These are phyloP conservation scores for Xylogone sp. DNA, from an alignment of 2,329 filamentous ascomycete species.

Conservation along the genomic window DNA sequence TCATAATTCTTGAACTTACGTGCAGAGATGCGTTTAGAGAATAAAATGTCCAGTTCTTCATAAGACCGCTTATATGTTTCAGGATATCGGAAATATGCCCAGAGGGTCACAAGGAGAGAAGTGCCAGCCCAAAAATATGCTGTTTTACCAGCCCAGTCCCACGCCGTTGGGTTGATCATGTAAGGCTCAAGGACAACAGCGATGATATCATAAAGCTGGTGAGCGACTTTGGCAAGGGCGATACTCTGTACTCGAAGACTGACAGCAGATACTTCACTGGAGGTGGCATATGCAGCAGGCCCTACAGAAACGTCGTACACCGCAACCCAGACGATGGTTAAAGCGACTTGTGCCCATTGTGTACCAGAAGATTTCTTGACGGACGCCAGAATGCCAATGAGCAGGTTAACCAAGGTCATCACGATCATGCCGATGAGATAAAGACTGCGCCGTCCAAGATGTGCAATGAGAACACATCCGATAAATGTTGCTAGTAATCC, in stretches of 20 bases:
- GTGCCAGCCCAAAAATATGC: slow-evolving; percentile 5
- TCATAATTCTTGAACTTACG: slow-evolving; percentile 4
- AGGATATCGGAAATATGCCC: slow-evolving; percentile 26
- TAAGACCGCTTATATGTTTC: slow-evolving; percentile 18
- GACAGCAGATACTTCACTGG: slow-evolving; percentile 70
- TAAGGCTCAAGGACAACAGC: slow-evolving; percentile 70
- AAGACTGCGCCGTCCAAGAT: slow-evolving; percentile 3
- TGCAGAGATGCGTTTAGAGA: slow-evolving; percentile 3
- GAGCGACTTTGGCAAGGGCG: slow-evolving; percentile 70
- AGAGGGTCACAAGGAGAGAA: slow-evolving; percentile 2
- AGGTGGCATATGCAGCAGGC: slow-evolving; percentile 65
- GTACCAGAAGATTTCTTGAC: neutral
- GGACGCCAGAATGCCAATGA: slow-evolving; percentile 4
- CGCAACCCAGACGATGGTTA: slow-evolving; percentile 78
- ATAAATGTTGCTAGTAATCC: slow-evolving; percentile 45
- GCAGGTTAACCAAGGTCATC: slow-evolving; percentile 1
- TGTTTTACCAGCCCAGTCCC: slow-evolving; percentile 4
- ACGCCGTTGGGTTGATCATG: slow-evolving; percentile 1
- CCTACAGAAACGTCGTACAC: slow-evolving; percentile 82
- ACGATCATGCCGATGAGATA: slow-evolving; percentile 1
- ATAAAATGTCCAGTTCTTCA: slow-evolving; percentile 9
- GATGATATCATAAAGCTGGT: slow-evolving; percentile 70
- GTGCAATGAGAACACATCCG: slow-evolving; percentile 1
- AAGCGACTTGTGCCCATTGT: slow-evolving; percentile 39
- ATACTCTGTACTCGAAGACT: slow-evolving; percentile 85